These are phyloP conservation scores for Clavispora santaluciae DNA, from an alignment of 805 yeast species.

Conservation along the genomic window DNA sequence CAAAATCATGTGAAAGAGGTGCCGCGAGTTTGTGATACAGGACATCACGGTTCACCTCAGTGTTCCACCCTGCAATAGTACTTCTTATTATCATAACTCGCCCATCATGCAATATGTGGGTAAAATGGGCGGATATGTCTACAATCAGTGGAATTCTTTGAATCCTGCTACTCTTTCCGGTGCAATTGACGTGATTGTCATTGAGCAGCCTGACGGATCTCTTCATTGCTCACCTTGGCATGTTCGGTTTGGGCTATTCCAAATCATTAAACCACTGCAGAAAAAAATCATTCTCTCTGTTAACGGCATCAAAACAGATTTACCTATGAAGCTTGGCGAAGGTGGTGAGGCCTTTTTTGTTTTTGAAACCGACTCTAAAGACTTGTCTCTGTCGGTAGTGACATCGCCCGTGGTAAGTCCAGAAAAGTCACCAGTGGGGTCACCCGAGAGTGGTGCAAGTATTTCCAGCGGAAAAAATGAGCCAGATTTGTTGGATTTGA, in stretches of 20 bases:
- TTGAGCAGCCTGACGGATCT: conserved; percentile 80
- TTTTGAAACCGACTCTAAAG: conserved; percentile 65
- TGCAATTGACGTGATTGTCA: conserved; percentile 93
- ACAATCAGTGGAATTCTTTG: conserved; percentile 94
- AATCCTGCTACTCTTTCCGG: conserved; percentile 96
- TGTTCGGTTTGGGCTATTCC: conserved; percentile 92
- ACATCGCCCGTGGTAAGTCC: conserved; percentile 84
- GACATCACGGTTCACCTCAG: background rate
- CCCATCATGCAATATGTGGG: conserved; percentile 88
- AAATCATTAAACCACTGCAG: conserved; percentile 87
- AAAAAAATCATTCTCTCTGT: conserved; percentile 88
- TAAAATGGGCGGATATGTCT: conserved; percentile 88
- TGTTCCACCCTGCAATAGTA: background rate
- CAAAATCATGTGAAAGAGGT: background rate
- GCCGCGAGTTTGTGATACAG: conserved; percentile 1
- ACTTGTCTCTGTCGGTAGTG: conserved; percentile 71
- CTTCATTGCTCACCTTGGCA: conserved; percentile 94
- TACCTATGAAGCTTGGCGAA: conserved; percentile 95
- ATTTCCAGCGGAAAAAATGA: conserved; percentile 13
- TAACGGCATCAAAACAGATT: conserved; percentile 71
- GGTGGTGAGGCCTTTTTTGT: conserved; percentile 98
- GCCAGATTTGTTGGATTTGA: conserved; percentile 35
- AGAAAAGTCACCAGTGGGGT: conserved; percentile 52
- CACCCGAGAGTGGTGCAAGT: conserved; percentile 17
- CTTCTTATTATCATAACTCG: background rate